These are phyloP conservation scores for Perkinsus chesapeaki DNA, from an alignment of 169 alveolate species.

Conservation along the genomic window DNA sequence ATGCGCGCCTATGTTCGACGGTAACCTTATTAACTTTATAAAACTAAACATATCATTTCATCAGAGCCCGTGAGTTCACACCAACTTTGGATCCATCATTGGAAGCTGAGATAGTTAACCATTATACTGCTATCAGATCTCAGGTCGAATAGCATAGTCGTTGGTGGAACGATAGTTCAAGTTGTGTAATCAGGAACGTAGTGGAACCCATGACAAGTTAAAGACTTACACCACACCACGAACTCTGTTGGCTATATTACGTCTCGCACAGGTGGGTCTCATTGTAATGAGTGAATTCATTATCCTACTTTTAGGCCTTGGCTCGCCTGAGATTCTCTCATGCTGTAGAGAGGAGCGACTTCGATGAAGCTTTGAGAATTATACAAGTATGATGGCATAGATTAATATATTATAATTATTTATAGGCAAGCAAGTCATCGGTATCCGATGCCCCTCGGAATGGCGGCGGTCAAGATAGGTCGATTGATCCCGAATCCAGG, in stretches of 20 bases:
- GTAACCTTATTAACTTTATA: background rate
- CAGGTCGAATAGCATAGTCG: background rate
- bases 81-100: background rate
- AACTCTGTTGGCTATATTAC: conserved; percentile 85
- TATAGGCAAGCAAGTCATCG: background rate
- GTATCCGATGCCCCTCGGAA: background rate
- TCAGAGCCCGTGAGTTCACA: background rate
- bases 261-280: conserved; percentile 69
- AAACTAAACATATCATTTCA: background rate
- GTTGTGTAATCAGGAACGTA: background rate
- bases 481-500: background rate
- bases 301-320: conserved; percentile 40
- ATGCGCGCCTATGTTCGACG: background rate
- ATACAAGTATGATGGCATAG: background rate
- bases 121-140: background rate
- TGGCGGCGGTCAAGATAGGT: background rate
- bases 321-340: conserved; percentile 87
- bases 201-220: conserved; percentile 53
- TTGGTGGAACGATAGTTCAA: background rate
- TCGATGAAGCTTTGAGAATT: conserved; percentile 89
- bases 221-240: conserved; percentile 92
- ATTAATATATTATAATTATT: background rate
- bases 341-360: conserved; percentile 77
- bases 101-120: background rate
- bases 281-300: background rate